These are phyloP conservation scores for Paracoccidioides brasiliensis DNA, from an alignment of 2,329 filamentous ascomycete species.

Conservation along the genomic window DNA sequence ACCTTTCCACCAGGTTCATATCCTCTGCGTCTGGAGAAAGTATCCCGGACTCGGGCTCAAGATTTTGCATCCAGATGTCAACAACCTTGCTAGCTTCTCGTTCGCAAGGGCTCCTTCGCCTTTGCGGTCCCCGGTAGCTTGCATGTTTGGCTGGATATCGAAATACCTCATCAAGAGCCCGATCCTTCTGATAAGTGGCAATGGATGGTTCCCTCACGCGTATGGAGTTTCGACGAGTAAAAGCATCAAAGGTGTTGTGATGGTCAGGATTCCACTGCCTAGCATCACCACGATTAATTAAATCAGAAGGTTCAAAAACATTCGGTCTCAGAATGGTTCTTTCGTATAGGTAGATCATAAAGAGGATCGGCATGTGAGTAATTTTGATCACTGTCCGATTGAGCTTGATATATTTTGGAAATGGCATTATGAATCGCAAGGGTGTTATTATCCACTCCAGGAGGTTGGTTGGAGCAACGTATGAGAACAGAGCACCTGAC, in stretches of 20 bases:
- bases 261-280: constrained; percentile 46
- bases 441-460: constrained; percentile 83
- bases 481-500: constrained; percentile 91
- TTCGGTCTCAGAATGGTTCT: constrained; percentile 60
- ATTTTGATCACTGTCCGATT: constrained; percentile 87
- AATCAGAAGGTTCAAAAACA: constrained; percentile 70
- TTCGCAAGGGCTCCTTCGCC: constrained; percentile 45
- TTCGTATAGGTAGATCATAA: constrained; percentile 80
- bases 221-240: constrained; percentile 50
- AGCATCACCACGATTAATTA: constrained; percentile 56
- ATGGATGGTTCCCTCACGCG: constrained; percentile 75
- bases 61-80: constrained; percentile 74
- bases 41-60: constrained; percentile 41
- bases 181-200: constrained; percentile 77
- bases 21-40: constrained; percentile 49
- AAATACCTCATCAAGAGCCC: constrained; percentile 84
- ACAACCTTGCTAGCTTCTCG: constrained; percentile 70
- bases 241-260: constrained; percentile 46
- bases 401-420: constrained; percentile 67
- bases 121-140: constrained; percentile 45
- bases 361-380: constrained; percentile 78
- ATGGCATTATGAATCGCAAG: constrained; percentile 63
- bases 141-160: constrained; percentile 53
- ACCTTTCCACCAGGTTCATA: constrained; percentile 42
- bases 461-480: constrained; percentile 82